A percentile compares a stretch with the other conserved stretches of the same genome.
Conservation (phyloP, 164 flowering plant genomes). For the Santalum album region DNA sequence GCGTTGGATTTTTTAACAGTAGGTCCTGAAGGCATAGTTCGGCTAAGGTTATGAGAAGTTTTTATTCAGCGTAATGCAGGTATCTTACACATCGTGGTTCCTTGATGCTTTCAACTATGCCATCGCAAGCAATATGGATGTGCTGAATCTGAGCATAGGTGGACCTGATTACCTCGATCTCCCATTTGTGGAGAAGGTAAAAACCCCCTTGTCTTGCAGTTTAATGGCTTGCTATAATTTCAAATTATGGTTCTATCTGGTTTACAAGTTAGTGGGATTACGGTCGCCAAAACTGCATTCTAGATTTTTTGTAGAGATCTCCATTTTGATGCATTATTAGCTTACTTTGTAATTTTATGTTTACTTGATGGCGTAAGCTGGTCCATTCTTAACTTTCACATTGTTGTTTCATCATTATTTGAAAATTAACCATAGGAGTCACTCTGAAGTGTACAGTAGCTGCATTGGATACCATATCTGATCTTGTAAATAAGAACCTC, state of each 20-base stretch:
- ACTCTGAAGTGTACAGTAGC: too few relatives aligned
- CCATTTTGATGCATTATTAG: background rate
- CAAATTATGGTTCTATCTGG: background rate
- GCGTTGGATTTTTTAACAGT: background rate
- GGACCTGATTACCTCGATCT: constrained; percentile 99
- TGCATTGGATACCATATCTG: too few relatives aligned
- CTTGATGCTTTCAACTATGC: constrained; percentile 99
- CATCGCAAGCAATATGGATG: constrained; percentile 91
- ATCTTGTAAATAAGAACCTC: too few relatives aligned
- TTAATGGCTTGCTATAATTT: background rate
- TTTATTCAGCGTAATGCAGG: constrained; percentile 95
- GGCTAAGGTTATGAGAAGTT: constrained; percentile 59
- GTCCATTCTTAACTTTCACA: too few relatives aligned
- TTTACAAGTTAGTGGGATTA: background rate
- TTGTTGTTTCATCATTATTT: background rate
- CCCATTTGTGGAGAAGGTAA: constrained; percentile 97
- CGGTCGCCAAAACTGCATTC: background rate
- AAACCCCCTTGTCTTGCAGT: constrained; percentile 4
- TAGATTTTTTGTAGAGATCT: background rate
- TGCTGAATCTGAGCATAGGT: constrained; percentile 93
- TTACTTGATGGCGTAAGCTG: background rate
- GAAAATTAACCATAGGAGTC: background rate
- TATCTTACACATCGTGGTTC: constrained; percentile 99
- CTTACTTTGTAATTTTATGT: too few relatives aligned
- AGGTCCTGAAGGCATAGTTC: background rate